Evolutionary conservation across 2,329 filamentous ascomycete genomes (phyloP).

Genomic region (Aspergillus jensenii): DNA sequence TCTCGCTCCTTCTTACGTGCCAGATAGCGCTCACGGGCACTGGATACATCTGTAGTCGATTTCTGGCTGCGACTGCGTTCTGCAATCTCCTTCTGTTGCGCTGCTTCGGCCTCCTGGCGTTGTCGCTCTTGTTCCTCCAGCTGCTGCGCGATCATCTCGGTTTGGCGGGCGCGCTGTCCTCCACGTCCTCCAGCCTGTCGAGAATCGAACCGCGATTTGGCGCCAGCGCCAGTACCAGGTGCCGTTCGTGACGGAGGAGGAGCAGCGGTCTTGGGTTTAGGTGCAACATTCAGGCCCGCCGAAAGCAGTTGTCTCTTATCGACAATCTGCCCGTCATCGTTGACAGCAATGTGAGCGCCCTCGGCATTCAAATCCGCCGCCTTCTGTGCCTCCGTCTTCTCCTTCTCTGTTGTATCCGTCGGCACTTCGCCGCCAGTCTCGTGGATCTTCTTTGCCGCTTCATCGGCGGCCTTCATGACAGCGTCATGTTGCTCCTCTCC

Average conservation of each 20-base stretch:
- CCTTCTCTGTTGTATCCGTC: constrained; percentile 32
- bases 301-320: constrained; percentile 63
- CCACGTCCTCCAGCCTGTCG: constrained; percentile 40
- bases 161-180: constrained; percentile 56
- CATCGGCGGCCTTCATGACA: constrained; percentile 55
- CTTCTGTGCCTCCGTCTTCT: constrained; percentile 53
- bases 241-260: constrained; percentile 19
- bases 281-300: constrained; percentile 61
- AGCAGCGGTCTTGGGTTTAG: constrained; percentile 48
- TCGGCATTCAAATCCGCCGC: constrained; percentile 54
- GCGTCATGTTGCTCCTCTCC: constrained; percentile 59
- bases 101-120: constrained; percentile 58
- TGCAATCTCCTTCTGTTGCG: constrained; percentile 53
- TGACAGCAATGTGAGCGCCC: constrained; percentile 56
- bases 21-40: constrained; percentile 62
- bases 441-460: constrained; percentile 37
- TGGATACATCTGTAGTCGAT: constrained; percentile 57
- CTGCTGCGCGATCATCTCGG: constrained; percentile 60
- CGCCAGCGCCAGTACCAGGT: constrained; percentile 16
- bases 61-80: constrained; percentile 60
- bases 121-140: constrained; percentile 57
- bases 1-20: constrained; percentile 57
- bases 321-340: constrained; percentile 64
- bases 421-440: constrained; percentile 27
- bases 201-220: constrained; percentile 21